Conservation (phyloP, 73 alveolate species). For the Uronychia binucleata region DNA sequence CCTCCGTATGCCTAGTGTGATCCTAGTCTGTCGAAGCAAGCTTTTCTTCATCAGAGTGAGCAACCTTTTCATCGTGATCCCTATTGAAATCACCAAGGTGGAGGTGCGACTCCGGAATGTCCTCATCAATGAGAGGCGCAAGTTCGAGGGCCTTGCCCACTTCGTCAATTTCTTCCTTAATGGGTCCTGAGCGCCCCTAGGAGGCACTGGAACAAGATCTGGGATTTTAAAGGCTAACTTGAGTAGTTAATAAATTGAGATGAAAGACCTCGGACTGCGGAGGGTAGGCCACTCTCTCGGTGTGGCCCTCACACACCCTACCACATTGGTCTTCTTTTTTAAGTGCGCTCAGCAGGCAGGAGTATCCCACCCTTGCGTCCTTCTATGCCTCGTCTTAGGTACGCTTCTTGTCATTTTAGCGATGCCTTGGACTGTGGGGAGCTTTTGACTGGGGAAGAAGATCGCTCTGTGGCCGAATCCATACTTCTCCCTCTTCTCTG, state of each 20-base stretch:
- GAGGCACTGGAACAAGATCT: neutral
- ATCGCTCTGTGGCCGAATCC: no score
- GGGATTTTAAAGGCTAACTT: neutral
- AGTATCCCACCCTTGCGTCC: no score
- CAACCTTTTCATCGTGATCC: constrained; percentile 30
- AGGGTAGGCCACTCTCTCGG: neutral
- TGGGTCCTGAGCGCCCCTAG: constrained; percentile 9
- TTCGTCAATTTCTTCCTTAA: constrained; percentile 39
- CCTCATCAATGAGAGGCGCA: constrained; percentile 37
- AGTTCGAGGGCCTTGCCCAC: constrained; percentile 37
- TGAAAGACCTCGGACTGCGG: neutral
- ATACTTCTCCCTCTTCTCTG: no score
- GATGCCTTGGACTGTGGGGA: no score
- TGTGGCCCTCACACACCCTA: neutral
- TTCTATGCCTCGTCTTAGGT: no score
- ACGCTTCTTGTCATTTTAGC: no score
- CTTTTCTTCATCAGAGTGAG: constrained; percentile 22
- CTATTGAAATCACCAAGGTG: constrained; percentile 39
- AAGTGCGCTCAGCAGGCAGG: no score
- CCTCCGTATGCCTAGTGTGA: neutral
- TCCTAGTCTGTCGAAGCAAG: constrained; percentile 22
- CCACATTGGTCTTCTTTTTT: neutral
- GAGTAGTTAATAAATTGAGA: neutral
- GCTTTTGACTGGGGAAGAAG: no score
- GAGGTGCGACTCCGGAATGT: constrained; percentile 49